Evolutionary conservation across 208 protist species (phyloP), one percentile per base, ranked within the genome.

Genomic region (Giardia duodenalis): DNA sequence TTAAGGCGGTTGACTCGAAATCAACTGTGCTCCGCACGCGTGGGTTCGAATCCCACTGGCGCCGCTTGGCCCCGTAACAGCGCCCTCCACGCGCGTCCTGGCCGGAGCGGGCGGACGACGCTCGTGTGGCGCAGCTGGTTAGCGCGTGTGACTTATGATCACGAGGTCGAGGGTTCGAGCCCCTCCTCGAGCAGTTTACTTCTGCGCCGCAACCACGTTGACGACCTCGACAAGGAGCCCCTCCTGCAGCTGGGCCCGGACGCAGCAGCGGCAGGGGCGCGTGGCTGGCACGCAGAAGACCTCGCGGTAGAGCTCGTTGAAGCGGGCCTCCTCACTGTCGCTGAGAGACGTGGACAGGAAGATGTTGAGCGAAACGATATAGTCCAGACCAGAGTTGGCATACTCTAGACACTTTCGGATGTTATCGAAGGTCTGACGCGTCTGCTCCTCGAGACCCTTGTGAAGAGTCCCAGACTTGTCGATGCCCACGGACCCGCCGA

Each of bases 1-100:
- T 89, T 89, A 89, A 89, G 86, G 86, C 86, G 86, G 44, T 89
- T 89, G 86, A 89, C 86, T 89, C 86, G 86, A 89, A 89, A 89
- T 89, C 86, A 89, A 89, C 44, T 89, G 86, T 89, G 42, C 42
- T 89, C 4, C 44, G 86, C 42, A 89, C 86, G 86, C 86, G 42
- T 89, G 86, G 86, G 86, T 89, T 89, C 86, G 42, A 89, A 89
- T 89, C 86, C 86, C 86, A 89, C 42, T 45, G 86, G 39, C 44
- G 86, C 4, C 86, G 86, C 4, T 89, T 89, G n/a, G n/a, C n/a
- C n/a, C n/a, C n/a, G n/a, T n/a, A n/a, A n/a, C n/a, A n/a, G n/a
- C n/a, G n/a, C n/a, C n/a, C n/a, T n/a, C n/a, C n/a, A n/a, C n/a
- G n/a, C n/a, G n/a, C n/a, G n/a, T n/a, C n/a, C n/a, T n/a, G n/a